phyloP scores from a whole-genome alignment of 352 stramenopile genomes.

The Elongisporangium prolatum region DNA sequence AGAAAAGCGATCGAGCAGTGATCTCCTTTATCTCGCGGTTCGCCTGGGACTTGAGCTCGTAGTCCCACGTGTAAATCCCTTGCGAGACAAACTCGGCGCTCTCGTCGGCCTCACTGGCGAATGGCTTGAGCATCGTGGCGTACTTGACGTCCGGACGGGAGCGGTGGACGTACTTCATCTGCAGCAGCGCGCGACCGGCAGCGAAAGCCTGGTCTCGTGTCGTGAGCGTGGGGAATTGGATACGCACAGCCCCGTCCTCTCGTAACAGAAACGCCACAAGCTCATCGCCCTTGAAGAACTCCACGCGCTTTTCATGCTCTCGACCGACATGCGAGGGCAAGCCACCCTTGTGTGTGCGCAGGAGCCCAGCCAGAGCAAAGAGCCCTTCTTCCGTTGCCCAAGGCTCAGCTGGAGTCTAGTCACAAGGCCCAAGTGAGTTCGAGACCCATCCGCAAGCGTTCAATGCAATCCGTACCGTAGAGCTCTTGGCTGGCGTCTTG shows the following conservation, averaged over 20 bases:
- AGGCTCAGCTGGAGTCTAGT: background rate
- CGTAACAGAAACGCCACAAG: background rate
- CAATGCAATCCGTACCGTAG: background rate
- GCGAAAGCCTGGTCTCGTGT: background rate
- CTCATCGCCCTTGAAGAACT: background rate
- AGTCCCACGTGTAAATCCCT: background rate
- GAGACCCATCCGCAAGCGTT: background rate
- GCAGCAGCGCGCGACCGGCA: background rate
- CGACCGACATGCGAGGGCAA: background rate
- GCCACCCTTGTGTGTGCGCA: background rate
- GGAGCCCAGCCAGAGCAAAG: background rate
- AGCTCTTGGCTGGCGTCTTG: background rate
- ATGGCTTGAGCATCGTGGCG: background rate
- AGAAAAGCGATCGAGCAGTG: background rate
- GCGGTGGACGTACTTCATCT: background rate
- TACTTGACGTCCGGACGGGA: background rate
- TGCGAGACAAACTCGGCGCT: background rate
- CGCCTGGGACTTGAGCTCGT: background rate
- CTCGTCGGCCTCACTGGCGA: background rate
- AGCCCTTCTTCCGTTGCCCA: background rate
- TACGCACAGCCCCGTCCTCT: background rate
- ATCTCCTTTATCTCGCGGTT: background rate
- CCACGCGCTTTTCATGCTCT: background rate
- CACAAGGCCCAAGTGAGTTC: background rate
- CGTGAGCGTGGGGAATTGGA: background rate